These are phyloP conservation scores for Zoysia pacifica DNA, from an alignment of 176 grass and related monocot genomes.

Conservation along the genomic window DNA sequence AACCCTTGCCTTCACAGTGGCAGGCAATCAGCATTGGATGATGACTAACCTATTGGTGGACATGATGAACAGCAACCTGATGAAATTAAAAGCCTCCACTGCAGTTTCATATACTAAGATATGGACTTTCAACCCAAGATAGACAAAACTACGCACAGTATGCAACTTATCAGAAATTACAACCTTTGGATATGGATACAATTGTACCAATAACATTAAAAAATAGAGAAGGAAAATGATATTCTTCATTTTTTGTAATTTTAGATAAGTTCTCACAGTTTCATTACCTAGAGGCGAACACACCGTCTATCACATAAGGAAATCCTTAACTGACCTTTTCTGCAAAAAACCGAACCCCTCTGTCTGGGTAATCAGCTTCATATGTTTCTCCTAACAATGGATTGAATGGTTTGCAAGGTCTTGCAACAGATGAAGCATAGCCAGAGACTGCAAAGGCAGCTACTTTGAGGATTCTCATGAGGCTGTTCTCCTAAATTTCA, in stretches of 20 bases:
- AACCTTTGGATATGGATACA: slow-evolving; percentile 6
- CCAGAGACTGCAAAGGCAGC: slow-evolving; percentile 88
- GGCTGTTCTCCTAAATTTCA: slow-evolving; percentile 71
- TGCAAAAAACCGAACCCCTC: slow-evolving; percentile 81
- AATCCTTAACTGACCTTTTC: slow-evolving; percentile 73
- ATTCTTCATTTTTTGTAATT: neutral
- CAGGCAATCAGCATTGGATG: slow-evolving; percentile 98
- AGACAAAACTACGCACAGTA: slow-evolving; percentile 28
- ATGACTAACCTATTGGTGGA: slow-evolving; percentile 93
- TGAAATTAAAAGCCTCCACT: slow-evolving; percentile 49
- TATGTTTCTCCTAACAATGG: slow-evolving; percentile 96
- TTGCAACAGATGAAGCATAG: slow-evolving; percentile 88
- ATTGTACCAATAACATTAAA: neutral
- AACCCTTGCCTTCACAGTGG: slow-evolving; percentile 96
- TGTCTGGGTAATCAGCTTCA: slow-evolving; percentile 86
- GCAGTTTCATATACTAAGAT: slow-evolving; percentile 24
- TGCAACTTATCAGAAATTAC: slow-evolving; percentile 26
- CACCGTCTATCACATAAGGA: neutral
- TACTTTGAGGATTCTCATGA: slow-evolving; percentile 96
- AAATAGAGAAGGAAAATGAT: neutral
- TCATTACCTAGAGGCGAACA: neutral
- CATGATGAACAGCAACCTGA: slow-evolving; percentile 42
- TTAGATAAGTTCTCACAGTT: neutral
- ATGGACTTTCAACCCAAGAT: slow-evolving; percentile 37
- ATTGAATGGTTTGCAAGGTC: slow-evolving; percentile 96